Evolutionary conservation across 352 stramenopile genomes (phyloP).

Genomic region (Phytopythium mirpurense): DNA sequence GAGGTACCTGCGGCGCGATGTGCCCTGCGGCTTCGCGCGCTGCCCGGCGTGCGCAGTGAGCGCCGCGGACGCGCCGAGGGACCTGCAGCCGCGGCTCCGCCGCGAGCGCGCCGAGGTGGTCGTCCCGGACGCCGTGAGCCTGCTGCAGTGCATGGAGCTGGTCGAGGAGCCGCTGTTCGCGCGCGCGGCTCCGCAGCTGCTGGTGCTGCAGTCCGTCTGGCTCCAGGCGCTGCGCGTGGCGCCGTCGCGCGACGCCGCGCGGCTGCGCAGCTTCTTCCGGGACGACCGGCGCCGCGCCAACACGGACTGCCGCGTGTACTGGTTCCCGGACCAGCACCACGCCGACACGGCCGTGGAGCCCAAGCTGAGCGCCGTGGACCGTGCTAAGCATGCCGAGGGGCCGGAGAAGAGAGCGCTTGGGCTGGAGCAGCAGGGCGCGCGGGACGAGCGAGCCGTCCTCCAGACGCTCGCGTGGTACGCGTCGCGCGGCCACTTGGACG

Average conservation of each 20-base stretch:
- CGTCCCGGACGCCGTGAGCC: constrained; percentile 59
- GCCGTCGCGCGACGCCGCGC: constrained; percentile 55
- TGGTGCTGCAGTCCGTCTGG: constrained; percentile 76
- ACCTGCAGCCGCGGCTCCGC: constrained; percentile 21
- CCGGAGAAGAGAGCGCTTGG: neutral
- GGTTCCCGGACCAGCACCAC: constrained; percentile 77
- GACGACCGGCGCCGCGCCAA: constrained; percentile 44
- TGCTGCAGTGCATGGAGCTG: constrained; percentile 78
- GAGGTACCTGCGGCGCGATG: constrained; percentile 62
- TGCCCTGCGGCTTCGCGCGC: constrained; percentile 56
- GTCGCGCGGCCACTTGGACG: constrained; percentile 26
- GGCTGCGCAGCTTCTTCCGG: constrained; percentile 61
- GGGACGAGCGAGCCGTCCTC: constrained; percentile 42
- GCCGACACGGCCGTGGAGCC: constrained; percentile 43
- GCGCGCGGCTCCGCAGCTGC: constrained; percentile 27
- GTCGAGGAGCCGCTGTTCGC: constrained; percentile 51
- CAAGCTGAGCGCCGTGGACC: constrained; percentile 6
- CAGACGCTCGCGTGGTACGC: constrained; percentile 67
- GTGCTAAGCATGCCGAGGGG: neutral
- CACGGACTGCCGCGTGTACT: constrained; percentile 35
- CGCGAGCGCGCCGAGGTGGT: constrained; percentile 47
- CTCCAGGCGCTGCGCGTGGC: constrained; percentile 55
- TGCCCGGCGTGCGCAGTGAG: constrained; percentile 38
- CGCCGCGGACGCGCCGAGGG: constrained; percentile 4
- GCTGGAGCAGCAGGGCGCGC: constrained; percentile 30